These are phyloP conservation scores for Diutina catenulata DNA, from an alignment of 1,139 yeast species.

Conservation along the genomic window DNA sequence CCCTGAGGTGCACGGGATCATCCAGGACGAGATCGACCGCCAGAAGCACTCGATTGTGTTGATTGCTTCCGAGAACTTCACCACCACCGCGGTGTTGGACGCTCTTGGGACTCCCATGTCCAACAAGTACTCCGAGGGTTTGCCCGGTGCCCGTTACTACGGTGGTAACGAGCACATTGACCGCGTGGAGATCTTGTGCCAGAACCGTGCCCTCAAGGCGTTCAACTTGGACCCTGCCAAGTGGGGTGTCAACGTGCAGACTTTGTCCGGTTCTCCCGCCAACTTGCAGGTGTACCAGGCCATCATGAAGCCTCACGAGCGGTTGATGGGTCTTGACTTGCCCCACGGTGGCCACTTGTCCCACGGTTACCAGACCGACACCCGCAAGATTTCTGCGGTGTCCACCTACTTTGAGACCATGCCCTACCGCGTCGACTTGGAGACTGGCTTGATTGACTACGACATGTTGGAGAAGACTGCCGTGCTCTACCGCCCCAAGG, in stretches of 20 bases:
- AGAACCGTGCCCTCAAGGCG: slow-evolving; percentile 81
- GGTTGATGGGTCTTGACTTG: slow-evolving; percentile 91
- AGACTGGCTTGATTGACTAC: slow-evolving; percentile 85
- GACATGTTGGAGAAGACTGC: slow-evolving; percentile 82
- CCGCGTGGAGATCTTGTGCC: slow-evolving; percentile 81
- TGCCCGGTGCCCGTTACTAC: slow-evolving; percentile 94
- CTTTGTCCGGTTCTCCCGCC: slow-evolving; percentile 94
- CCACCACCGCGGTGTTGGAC: slow-evolving; percentile 90
- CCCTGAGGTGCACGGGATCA: slow-evolving; percentile 75
- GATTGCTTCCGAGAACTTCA: slow-evolving; percentile 92
- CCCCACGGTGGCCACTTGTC: slow-evolving; percentile 98
- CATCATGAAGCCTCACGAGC: slow-evolving; percentile 80
- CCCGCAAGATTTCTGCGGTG: slow-evolving; percentile 79
- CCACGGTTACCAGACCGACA: slow-evolving; percentile 88
- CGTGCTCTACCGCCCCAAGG: slow-evolving; percentile 80
- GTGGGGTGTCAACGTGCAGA: slow-evolving; percentile 97
- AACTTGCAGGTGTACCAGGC: slow-evolving; percentile 90
- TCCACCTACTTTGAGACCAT: slow-evolving; percentile 93
- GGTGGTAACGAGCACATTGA: slow-evolving; percentile 96
- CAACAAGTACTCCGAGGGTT: slow-evolving; percentile 97
- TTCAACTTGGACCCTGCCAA: slow-evolving; percentile 60
- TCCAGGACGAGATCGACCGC: slow-evolving; percentile 63
- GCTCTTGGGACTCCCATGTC: slow-evolving; percentile 93
- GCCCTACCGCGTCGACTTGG: slow-evolving; percentile 84
- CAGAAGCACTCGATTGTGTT: slow-evolving; percentile 84